Base-by-base conservation (phyloP, 148 eudicot genomes). In the Cornus florida region DNA sequence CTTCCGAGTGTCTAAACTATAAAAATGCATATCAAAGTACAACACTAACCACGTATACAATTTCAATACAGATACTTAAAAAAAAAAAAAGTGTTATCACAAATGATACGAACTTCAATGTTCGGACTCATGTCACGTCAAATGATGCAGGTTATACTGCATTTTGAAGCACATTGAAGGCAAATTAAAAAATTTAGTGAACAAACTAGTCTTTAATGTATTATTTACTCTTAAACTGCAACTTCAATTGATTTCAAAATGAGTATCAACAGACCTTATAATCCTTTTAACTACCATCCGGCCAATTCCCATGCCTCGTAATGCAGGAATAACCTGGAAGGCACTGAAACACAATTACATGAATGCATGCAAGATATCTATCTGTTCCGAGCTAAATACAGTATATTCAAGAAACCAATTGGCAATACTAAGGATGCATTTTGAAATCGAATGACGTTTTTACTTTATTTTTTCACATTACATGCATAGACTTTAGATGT, bases 271-370 rank as follows among this genome's bases (percentile, higher is more conserved):
- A 28, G 83, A 93, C 98, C 98, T 91, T 83, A 88, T n/a, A 70
- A 95, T 89, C 80, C 88, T 87, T 71, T 89, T 82, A 70, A 95
- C 88, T 22, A 95, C 89, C 88, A 75, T 84, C 53, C 82, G 77
- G 62, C 97, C 98, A 70, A 95, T 95, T 77, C 98, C 98, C 79
- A 88, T 83, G 24, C 94, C 82, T 71, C 78, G 89, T 65, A 93
- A 74, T 10, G 78, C 32, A 71, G 98, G 98, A 59, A 81, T 83
- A 74, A 95, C 98, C 98, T 95, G 93, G 80, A 87, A 88, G 17
- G 41, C 77, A 86, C 79, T 82, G 83, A 82, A 77, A 75, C 75
- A 70, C 60, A 23, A 76, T 80, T 75, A 81, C 65, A 70, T 78
- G 11, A 77, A 68, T 71, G 67, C 39, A 71, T 24, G 22, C 62